Base-by-base conservation (phyloP, 2,329 filamentous ascomycete genomes). In the Pyrenophora tritici-repentis region DNA sequence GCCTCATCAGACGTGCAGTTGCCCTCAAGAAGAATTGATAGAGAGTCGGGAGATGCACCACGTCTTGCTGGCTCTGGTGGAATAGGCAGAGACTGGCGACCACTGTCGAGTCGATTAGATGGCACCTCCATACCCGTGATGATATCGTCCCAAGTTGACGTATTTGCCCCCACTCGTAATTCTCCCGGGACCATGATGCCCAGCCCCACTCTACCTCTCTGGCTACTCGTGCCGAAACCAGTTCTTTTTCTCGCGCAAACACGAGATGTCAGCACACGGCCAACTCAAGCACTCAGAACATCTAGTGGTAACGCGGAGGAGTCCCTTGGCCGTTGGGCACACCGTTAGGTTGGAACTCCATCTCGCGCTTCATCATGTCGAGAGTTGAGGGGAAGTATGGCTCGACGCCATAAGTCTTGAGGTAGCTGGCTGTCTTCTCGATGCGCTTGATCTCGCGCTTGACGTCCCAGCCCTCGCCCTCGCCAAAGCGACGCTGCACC, bases 361-460 rank as follows among this genome's bases (percentile, higher is more conserved):
- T 59, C 56, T 75, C 73, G 18, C 71, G 59, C 53, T 70, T 69
- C 79, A 82, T 81, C 20, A 77, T 72, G 26, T 80, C 78, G 20
- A 82, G 71, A 13, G 79, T 81, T 18, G 72, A 67, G 4, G 79
- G 78, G 65, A 82, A 82, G 65, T 82, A 82, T 4, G 78, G 77
- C 66, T 81, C 78, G 18, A 82, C 74, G 38, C 79, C 79, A 65
- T 78, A 80, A 29, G 79, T 80, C 55, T 76, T 69, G 36, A 82
- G 69, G 53, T 81, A 81, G 33, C 71, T 74, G 14, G 79, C 79
- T 7, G 79, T 82, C 75, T 81, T 81, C 70, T 82, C 79, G 53
- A 82, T 80, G 43, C 79, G 72, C 75, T 81, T 81, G 58, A 82
- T 79, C 63, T 82, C 79, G 40, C 79, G 66, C 61, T 73, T 70